Evolutionary conservation across 2,329 filamentous ascomycete species (phyloP), one percentile per base, ranked within the genome.

Genomic region (Colletotrichum destructivum): DNA sequence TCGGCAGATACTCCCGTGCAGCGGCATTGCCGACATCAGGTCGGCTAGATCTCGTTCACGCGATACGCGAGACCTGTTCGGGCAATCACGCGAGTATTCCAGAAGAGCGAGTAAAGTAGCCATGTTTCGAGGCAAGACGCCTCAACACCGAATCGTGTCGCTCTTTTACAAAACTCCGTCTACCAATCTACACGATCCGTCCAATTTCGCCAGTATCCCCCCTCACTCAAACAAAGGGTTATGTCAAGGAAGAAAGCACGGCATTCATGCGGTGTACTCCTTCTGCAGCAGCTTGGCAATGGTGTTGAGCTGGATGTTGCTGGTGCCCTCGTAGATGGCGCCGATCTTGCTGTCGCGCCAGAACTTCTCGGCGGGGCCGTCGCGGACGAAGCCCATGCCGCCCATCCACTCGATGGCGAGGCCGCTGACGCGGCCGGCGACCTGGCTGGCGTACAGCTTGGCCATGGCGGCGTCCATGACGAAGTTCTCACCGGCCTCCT

Each of bases 351-450:
- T 96, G 82, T 99, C 96, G 57, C 96, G 89, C 88, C 93, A 99
- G 86, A 92, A 98, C 90, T 99, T 99, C 90, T 99, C 96, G 0
- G 96, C 96, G 70, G 98, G 91, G 0, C 96, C 96, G 82, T 99
- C 96, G 55, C 96, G 88, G 18, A 99, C 96, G 78, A 99, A 99
- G 56, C 96, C 96, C 96, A 99, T 98, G 73, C 96, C 96, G 59
- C 96, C 96, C 96, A 98, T 98, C 96, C 96, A 99, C 85, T 99
- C 96, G 38, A 99, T 91, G 0, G 96, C 96, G 60, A 93, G 88
- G 8, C 95, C 91, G 66, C 92, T 93, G 23, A 99, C 96, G 66
- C 90, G 91, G 23, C 94, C 93, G 0, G 96, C 96, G 42, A 99
- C 94, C 84, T 99, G 96, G 5, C 94, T 96, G 2, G 96, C 91